Evolutionary conservation across 2,329 filamentous ascomycete genomes (phyloP).

Genomic region (Fusarium irregulare): DNA sequence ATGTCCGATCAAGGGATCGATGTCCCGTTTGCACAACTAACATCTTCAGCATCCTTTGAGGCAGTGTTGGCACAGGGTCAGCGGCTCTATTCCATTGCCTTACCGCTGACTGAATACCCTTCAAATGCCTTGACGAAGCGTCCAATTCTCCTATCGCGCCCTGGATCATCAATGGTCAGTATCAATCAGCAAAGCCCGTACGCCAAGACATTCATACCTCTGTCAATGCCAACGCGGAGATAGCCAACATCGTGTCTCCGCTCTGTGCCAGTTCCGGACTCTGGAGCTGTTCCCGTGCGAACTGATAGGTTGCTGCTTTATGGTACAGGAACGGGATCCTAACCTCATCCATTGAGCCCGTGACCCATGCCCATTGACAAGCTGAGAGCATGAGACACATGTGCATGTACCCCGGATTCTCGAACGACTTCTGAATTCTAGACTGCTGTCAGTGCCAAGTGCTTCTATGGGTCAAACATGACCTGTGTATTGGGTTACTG

Average conservation of each 20-base stretch:
- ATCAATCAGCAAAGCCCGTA: background rate
- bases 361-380: conserved; percentile 60
- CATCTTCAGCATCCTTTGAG: conserved; percentile 56
- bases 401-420: conserved; percentile 59
- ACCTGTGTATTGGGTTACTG: conserved; percentile 26
- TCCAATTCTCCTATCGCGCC: conserved; percentile 58
- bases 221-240: conserved; percentile 57
- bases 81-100: conserved; percentile 35
- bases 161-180: conserved; percentile 43
- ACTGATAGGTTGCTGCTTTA: conserved; percentile 60
- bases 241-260: conserved; percentile 57
- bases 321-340: conserved; percentile 59
- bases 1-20: background rate
- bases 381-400: conserved; percentile 59
- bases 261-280: conserved; percentile 53
- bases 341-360: conserved; percentile 58
- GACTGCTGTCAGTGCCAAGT: conserved; percentile 26
- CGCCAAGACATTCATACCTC: conserved; percentile 50
- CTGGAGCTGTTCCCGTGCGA: conserved; percentile 57
- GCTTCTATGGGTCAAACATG: background rate
- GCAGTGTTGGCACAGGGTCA: conserved; percentile 46
- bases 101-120: conserved; percentile 51
- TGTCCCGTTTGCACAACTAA: conserved; percentile 13
- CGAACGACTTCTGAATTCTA: conserved; percentile 57
- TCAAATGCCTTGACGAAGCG: conserved; percentile 57